Evolutionary conservation across 768 basidiomycete genomes (phyloP).

Genomic region (Neoboletus brunneissimus): DNA sequence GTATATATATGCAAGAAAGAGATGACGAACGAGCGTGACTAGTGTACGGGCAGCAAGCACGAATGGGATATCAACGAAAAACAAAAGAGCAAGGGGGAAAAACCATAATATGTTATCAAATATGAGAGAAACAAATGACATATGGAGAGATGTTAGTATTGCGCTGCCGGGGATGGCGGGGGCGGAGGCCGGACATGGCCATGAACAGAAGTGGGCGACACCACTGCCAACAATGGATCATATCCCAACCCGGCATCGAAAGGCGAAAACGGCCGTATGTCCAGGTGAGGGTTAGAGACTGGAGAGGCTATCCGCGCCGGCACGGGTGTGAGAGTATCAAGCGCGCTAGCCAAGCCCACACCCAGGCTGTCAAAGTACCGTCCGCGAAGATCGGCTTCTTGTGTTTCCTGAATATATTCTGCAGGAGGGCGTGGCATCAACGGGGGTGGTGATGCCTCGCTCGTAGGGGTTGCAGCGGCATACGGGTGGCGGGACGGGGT

Average conservation of each 20-base stretch:
- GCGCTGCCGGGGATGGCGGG: constrained; percentile 10
- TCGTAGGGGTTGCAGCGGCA: constrained; percentile 11
- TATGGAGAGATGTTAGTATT: constrained; percentile 7
- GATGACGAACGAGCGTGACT: neutral
- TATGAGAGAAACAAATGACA: constrained; percentile 4
- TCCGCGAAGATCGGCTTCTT: constrained; percentile 65
- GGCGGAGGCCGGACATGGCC: constrained; percentile 5
- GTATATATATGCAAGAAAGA: neutral
- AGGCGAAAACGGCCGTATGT: constrained; percentile 48
- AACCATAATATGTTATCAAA: constrained; percentile 20
- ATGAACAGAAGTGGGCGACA: constrained; percentile 3
- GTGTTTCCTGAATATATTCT: constrained; percentile 81
- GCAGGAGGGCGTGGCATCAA: constrained; percentile 73
- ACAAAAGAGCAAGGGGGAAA: neutral
- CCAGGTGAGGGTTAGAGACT: constrained; percentile 21
- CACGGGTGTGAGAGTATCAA: constrained; percentile 32
- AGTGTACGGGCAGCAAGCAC: neutral
- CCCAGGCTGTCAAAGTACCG: constrained; percentile 33
- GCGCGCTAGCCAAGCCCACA: constrained; percentile 28
- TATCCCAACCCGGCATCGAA: constrained; percentile 36
- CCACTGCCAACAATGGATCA: constrained; percentile 6
- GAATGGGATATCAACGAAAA: constrained; percentile 6
- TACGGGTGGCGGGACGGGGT: constrained; percentile 15
- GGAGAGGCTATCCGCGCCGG: constrained; percentile 15
- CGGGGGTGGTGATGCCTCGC: constrained; percentile 54